phyloP scores from a whole-genome alignment of 257 asterid genomes.

The Solanum chilense region DNA sequence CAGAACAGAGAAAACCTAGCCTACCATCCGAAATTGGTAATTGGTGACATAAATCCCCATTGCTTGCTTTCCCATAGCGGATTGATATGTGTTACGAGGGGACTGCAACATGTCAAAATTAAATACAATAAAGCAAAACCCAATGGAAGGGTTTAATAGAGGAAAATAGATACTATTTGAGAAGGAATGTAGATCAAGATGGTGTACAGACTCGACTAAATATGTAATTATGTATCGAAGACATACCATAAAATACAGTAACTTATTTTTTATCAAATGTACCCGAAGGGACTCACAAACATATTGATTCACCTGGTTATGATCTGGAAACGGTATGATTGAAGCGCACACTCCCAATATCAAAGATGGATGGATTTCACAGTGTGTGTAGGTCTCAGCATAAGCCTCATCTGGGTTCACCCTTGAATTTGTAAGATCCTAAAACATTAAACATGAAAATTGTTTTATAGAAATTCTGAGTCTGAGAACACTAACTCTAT shows the following conservation, averaged over 20 bases:
- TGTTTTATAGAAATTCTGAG: not conserved
- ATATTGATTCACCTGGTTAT: conserved; percentile 61
- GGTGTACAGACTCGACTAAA: not conserved
- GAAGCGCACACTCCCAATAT: conserved; percentile 97
- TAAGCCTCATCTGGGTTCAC: conserved; percentile 68
- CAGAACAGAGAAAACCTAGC: not conserved
- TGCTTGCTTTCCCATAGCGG: conserved; percentile 99
- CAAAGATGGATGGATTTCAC: conserved; percentile 95
- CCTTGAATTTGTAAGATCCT: conserved; percentile 81
- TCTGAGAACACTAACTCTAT: not conserved
- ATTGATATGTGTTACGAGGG: conserved; percentile 98
- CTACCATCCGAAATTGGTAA: conserved; percentile 94
- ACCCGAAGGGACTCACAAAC: not conserved
- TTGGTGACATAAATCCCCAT: conserved; percentile 97
- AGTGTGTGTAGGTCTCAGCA: conserved; percentile 85
- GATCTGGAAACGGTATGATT: conserved; percentile 97
- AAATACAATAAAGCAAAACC: not conserved
- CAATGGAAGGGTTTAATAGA: not conserved
- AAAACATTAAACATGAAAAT: not conserved
- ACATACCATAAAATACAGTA: not conserved
- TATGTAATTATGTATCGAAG: too few relatives aligned
- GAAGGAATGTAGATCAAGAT: conserved; percentile 1
- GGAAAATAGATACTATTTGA: not conserved
- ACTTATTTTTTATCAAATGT: not conserved
- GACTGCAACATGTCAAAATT: conserved; percentile 28